Percentiles rank a stretch among this genome's conserved stretches.
phyloP scores from a whole-genome alignment of 495 filamentous ascomycete species.

The Penicillium argentinense region DNA sequence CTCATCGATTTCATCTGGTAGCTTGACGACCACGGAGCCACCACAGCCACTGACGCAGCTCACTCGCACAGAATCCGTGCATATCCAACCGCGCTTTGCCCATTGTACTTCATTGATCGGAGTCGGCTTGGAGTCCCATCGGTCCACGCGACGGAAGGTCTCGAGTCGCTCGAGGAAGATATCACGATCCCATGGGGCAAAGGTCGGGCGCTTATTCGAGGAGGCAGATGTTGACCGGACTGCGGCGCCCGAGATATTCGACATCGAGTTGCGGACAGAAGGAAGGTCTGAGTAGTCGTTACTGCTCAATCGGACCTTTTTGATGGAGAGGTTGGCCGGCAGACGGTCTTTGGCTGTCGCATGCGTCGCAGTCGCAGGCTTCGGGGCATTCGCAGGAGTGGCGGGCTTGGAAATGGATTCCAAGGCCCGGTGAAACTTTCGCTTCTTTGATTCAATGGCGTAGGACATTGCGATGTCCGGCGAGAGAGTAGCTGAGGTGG shows the following conservation, averaged over 20 bases:
- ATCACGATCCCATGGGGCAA: conserved; percentile 80
- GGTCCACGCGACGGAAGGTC: conserved; percentile 85
- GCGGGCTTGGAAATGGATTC: conserved; percentile 49
- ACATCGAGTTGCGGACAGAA: conserved; percentile 26
- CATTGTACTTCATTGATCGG: conserved; percentile 87
- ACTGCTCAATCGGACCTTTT: conserved; percentile 38
- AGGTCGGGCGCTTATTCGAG: conserved; percentile 51
- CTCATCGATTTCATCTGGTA: conserved; percentile 61
- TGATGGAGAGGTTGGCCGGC: conserved; percentile 35
- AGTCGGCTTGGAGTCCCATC: conserved; percentile 77
- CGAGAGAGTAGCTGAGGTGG: conserved; percentile 1
- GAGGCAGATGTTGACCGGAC: conserved; percentile 24
- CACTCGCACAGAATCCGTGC: conserved; percentile 77
- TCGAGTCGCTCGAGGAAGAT: conserved; percentile 79
- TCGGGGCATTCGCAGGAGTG: conserved; percentile 18
- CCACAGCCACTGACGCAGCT: conserved; percentile 78
- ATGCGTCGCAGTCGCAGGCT: conserved; percentile 23
- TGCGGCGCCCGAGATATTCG: conserved; percentile 25
- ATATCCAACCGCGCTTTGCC: conserved; percentile 93
- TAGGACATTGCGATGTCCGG: conserved; percentile 44
- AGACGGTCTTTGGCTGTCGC: conserved; percentile 29
- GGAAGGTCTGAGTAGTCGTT: conserved; percentile 22
- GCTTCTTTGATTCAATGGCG: conserved; percentile 53
- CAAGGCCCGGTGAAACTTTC: conserved; percentile 56
- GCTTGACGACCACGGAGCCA: conserved; percentile 75